Evolutionary conservation across 192 early-diverging fungal species (phyloP), one percentile per base, ranked within the genome.

Genomic region (Coemansia sp.): DNA sequence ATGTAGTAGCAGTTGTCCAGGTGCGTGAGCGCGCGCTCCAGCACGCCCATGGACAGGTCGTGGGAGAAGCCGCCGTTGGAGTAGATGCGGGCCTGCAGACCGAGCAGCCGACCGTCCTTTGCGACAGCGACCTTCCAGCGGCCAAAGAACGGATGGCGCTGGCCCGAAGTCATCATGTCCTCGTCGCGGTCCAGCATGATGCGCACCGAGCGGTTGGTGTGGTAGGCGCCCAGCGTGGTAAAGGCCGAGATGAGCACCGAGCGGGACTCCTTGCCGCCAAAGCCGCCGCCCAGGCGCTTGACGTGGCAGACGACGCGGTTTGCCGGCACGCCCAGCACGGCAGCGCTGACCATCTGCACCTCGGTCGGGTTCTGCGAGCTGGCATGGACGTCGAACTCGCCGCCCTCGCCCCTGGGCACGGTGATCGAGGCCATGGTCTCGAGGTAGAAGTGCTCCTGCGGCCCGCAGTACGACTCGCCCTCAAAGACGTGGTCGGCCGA

Each of bases 371-470:
- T 82, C 67, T 94, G 92, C 17, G 87, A 89, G 19, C 81, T 80
- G 15, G 87, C 78, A 44, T 83, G 87, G n/a, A 94, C 60, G 59
- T 90, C 89, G 20, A 87, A 77, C 65, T 92, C 90, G 60, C 83
- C 80, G 57, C 83, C 88, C 67, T 91, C 90, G 58, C 72, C 78
- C 43, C 72, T 71, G 26, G 88, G 87, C 48, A 88, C 84, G 22
- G 85, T 80, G 6, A 90, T 36, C 4, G 81, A 71, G 7, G 69
- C 81, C 24, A 89, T 69, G 9, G 92, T 89, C 63, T 94, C 92
- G 36, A 94, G 74, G 58, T 94, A 94, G 53, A 94, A 94, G 57
- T 94, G 92, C 62, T 94, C 92, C 64, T 88, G 85, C 13, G 67
- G 72, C 40, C 67, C 78, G 22, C 82, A 61, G 48, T 73, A 78